phyloP scores from a whole-genome alignment of 129 eudicot species.

The Chrysanthemum seticuspe region DNA sequence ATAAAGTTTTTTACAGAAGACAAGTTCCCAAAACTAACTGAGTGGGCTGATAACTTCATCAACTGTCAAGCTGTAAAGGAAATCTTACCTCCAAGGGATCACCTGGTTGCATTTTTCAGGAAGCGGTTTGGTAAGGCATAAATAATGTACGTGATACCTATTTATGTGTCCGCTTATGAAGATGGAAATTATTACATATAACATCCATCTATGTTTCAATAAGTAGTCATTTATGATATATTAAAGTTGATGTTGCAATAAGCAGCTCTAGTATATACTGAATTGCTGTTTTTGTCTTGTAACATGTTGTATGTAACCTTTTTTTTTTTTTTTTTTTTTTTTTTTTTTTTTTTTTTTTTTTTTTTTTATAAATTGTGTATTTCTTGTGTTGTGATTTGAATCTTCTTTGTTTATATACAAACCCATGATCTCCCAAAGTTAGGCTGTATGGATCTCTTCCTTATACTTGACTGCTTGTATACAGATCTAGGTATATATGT shows the following conservation, averaged over 20 bases:
- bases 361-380: too few relatives aligned
- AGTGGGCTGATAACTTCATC: constrained; percentile 36
- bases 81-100: constrained; percentile 28
- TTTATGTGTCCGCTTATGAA: too few relatives aligned
- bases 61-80: constrained; percentile 27
- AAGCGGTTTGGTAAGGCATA: neutral
- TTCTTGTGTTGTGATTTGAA: neutral
- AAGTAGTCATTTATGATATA: neutral
- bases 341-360: too few relatives aligned
- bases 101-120: constrained; percentile 11
- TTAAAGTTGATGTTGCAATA: neutral
- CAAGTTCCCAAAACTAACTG: constrained; percentile 28
- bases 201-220: too few relatives aligned
- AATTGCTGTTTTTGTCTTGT: neutral
- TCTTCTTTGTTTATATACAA: neutral
- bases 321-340: too few relatives aligned
- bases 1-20: constrained; percentile 30
- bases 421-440: too few relatives aligned
- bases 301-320: neutral
- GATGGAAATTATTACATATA: too few relatives aligned
- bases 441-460: too few relatives aligned
- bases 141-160: too few relatives aligned
- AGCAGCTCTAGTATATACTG: neutral
- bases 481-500: too few relatives aligned
- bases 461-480: too few relatives aligned